These are phyloP conservation scores for Acorus calamus DNA, from an alignment of 106 monocot species.

Conservation along the genomic window DNA sequence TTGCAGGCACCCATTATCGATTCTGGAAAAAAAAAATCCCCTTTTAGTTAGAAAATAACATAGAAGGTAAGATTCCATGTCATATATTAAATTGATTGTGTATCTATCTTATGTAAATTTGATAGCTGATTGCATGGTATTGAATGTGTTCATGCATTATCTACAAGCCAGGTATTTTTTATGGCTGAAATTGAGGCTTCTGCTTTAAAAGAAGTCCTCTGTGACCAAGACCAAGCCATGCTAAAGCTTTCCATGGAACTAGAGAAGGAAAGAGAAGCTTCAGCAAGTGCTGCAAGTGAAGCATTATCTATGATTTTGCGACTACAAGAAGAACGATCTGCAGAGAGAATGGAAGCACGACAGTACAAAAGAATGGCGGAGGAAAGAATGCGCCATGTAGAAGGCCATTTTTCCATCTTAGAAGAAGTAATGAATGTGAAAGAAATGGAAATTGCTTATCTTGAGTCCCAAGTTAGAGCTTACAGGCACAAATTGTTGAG, in stretches of 20 bases:
- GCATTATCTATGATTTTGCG: slow-evolving; percentile 78
- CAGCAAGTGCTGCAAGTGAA: slow-evolving; percentile 52
- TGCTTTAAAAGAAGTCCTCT: slow-evolving; percentile 26
- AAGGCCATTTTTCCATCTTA: slow-evolving; percentile 34
- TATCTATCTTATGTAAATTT: too few species aligned
- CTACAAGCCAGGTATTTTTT: too few species aligned
- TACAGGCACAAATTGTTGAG: slow-evolving; percentile 24
- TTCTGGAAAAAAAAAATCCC: too few species aligned
- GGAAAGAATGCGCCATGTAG: slow-evolving; percentile 49
- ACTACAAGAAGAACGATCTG: slow-evolving; percentile 67
- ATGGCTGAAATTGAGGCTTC: slow-evolving; percentile 30
- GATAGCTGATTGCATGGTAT: too few species aligned
- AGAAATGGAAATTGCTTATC: slow-evolving; percentile 51
- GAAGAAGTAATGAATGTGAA: slow-evolving; percentile 48
- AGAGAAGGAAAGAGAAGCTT: slow-evolving; percentile 75
- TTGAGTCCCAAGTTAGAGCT: slow-evolving; percentile 36
- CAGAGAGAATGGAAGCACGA: slow-evolving; percentile 56
- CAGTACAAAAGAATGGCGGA: slow-evolving; percentile 72
- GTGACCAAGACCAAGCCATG: slow-evolving; percentile 19
- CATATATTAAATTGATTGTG: too few species aligned
- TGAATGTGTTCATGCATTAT: too few species aligned
- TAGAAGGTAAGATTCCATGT: too few species aligned
- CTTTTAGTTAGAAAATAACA: too few species aligned
- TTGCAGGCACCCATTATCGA: too few species aligned
- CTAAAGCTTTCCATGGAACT: slow-evolving; percentile 38